phyloP scores from a whole-genome alignment of 2,329 filamentous ascomycete genomes.

The Verticillium longisporum region DNA sequence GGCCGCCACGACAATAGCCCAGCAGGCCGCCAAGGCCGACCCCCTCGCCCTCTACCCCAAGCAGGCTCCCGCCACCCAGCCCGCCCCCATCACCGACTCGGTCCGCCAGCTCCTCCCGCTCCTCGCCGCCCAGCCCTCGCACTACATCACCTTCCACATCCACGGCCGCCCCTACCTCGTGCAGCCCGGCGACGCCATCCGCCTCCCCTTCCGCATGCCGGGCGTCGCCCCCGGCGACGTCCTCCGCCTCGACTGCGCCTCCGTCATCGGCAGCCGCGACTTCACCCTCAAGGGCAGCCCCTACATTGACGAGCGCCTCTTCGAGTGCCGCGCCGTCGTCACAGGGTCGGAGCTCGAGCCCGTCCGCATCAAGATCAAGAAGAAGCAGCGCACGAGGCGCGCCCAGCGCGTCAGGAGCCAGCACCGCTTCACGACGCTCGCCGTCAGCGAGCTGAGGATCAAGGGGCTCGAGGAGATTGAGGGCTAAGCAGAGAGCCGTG shows the following conservation, averaged over 20 bases:
- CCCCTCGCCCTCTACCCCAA: neutral
- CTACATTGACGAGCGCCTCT: slow-evolving; percentile 79
- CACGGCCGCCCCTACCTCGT: slow-evolving; percentile 75
- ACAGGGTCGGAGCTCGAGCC: slow-evolving; percentile 79
- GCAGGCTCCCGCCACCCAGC: slow-evolving; percentile 15
- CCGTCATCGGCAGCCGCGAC: slow-evolving; percentile 76
- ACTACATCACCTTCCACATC: slow-evolving; percentile 77
- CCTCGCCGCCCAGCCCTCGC: slow-evolving; percentile 63
- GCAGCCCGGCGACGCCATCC: slow-evolving; percentile 66
- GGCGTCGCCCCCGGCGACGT: slow-evolving; percentile 74
- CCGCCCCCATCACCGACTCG: slow-evolving; percentile 41
- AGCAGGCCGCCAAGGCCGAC: slow-evolving; percentile 1
- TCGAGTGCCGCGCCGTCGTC: slow-evolving; percentile 78
- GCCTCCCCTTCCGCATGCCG: slow-evolving; percentile 74
- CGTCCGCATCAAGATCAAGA: slow-evolving; percentile 72
- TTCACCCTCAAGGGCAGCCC: slow-evolving; percentile 78
- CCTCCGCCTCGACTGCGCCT: slow-evolving; percentile 80
- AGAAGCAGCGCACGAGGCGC: slow-evolving; percentile 68
- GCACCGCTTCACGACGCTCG: slow-evolving; percentile 79
- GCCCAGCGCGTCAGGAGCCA: slow-evolving; percentile 79
- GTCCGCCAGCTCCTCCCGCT: slow-evolving; percentile 60
- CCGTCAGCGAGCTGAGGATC: slow-evolving; percentile 75
- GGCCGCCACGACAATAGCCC: slow-evolving; percentile 3
- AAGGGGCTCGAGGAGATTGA: slow-evolving; percentile 35
- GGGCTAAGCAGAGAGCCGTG: neutral